Base-by-base conservation (phyloP, 257 asterid species). In the Rehmannia glutinosa region DNA sequence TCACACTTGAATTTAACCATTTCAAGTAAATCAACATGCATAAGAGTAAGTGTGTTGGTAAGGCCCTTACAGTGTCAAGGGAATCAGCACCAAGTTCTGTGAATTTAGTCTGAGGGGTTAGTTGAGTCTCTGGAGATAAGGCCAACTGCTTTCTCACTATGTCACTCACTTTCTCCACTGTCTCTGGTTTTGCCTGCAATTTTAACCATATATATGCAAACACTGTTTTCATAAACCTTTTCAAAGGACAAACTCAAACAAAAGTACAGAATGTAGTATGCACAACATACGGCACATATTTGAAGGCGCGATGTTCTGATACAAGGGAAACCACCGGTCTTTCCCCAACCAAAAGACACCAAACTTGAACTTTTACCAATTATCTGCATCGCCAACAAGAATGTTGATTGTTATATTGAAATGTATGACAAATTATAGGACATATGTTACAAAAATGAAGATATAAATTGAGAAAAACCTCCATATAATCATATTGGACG, bases 11-110 rank as follows among this genome's bases (percentile, higher is more conserved):
- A n/a, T n/a, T n/a, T n/a, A n/a, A n/a, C n/a, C n/a, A n/a, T n/a
- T n/a, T n/a, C n/a, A n/a, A n/a, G n/a, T n/a, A n/a, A n/a, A n/a
- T n/a, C n/a, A n/a, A n/a, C n/a, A n/a, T n/a, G n/a, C n/a, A n/a
- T n/a, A n/a, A n/a, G n/a, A n/a, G n/a, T n/a, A n/a, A n/a, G n/a
- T n/a, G n/a, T n/a, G n/a, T n/a, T n/a, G n/a, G n/a, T 3, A 39
- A 2, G 16, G 10, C 9, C 13, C 72, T 67, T 43, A 81, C 94
- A 1, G 90, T 86, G 85, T 86, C 94, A 25, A 86, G 88, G 35
- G 94, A 86, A 55, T 86, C 94, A 8, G 90, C 90, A 19, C 94
- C 94, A 23, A 86, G 85, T 1, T 78, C 87, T 0, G 64, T 5
- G 59, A 86, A 86, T 19, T 68, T 82, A 28, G 85, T 80, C 9